Evolutionary conservation across 108 stramenopile genomes (phyloP).

Genomic region (Discostella pseudostelligera): DNA sequence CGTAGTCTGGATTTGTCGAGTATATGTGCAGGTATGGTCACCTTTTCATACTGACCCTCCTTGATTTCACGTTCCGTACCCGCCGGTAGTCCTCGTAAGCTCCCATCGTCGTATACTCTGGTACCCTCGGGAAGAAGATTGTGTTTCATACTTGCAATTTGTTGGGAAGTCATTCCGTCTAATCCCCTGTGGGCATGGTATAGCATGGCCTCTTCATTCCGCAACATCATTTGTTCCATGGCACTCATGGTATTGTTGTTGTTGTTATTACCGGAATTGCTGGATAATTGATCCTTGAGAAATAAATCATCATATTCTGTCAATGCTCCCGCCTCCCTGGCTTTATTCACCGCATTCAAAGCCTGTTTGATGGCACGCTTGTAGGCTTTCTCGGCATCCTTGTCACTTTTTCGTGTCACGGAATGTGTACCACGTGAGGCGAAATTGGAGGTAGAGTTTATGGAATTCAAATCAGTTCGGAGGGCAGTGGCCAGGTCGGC

Average conservation of each 20-base stretch:
- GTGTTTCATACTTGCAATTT: slow-evolving; percentile 56
- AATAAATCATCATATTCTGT: slow-evolving; percentile 56
- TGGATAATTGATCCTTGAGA: background rate
- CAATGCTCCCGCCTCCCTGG: slow-evolving; percentile 77
- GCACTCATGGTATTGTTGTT: slow-evolving; percentile 33
- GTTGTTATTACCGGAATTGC: slow-evolving; percentile 15
- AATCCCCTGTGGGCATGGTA: slow-evolving; percentile 20
- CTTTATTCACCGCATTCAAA: slow-evolving; percentile 53
- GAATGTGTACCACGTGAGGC: slow-evolving; percentile 58
- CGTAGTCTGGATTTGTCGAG: slow-evolving; percentile 56
- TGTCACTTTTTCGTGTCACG: slow-evolving; percentile 56
- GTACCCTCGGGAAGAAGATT: slow-evolving; percentile 72
- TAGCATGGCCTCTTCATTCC: slow-evolving; percentile 20
- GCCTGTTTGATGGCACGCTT: slow-evolving; percentile 71
- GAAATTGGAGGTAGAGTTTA: background rate
- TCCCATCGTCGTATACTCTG: slow-evolving; percentile 42
- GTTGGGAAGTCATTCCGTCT: slow-evolving; percentile 37
- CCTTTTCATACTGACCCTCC: slow-evolving; percentile 66
- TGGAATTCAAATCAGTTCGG: slow-evolving; percentile 48
- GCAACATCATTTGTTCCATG: slow-evolving; percentile 21
- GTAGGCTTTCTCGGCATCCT: slow-evolving; percentile 53
- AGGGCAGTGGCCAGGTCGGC: slow-evolving; percentile 59
- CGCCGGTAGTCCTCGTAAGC: slow-evolving; percentile 51
- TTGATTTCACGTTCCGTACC: slow-evolving; percentile 73
- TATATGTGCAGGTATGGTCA: slow-evolving; percentile 78